phyloP scores from a whole-genome alignment of 345 rosid genomes.

The Anastatica hierochuntica region DNA sequence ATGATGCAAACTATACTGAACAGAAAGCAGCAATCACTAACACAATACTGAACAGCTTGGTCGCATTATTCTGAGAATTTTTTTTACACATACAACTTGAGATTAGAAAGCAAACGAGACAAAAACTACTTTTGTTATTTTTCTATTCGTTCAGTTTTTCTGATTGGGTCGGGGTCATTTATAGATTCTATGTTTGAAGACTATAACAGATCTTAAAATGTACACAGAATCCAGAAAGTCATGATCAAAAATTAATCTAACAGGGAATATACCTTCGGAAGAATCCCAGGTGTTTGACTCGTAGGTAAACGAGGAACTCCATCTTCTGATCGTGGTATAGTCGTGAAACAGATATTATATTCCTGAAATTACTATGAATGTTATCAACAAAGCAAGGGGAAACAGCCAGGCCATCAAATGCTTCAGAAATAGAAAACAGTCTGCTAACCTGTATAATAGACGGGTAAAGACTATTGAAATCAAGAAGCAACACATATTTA shows the following conservation, averaged over 20 bases:
- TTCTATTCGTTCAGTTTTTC: neutral
- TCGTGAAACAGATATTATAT: slow-evolving; percentile 95
- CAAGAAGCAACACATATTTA: slow-evolving; percentile 85
- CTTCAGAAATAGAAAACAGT: neutral
- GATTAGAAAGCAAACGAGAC: neutral
- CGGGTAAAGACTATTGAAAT: slow-evolving; percentile 97
- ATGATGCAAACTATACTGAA: slow-evolving; percentile 8
- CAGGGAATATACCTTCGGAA: slow-evolving; percentile 67
- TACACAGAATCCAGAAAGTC: neutral
- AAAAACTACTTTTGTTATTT: neutral
- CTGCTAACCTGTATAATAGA: slow-evolving; percentile 89
- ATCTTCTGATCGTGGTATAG: slow-evolving; percentile 74
- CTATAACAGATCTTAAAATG: neutral
- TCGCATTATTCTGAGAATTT: neutral
- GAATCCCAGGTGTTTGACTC: slow-evolving; percentile 62
- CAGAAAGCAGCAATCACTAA: slow-evolving; percentile 12
- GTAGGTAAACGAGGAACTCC: slow-evolving; percentile 68
- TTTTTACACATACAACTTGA: neutral
- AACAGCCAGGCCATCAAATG: slow-evolving; percentile 11
- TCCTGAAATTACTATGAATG: slow-evolving; percentile 44
- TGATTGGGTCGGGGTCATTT: neutral
- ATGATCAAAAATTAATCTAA: neutral
- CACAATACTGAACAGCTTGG: slow-evolving; percentile 2
- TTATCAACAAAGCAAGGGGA: slow-evolving; percentile 7
- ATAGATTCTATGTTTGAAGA: neutral